A percentile compares a stretch with the other conserved stretches of the same genome.
These are phyloP conservation scores for Ogataea saltuana DNA, from an alignment of 805 yeast species.

Conservation along the genomic window DNA sequence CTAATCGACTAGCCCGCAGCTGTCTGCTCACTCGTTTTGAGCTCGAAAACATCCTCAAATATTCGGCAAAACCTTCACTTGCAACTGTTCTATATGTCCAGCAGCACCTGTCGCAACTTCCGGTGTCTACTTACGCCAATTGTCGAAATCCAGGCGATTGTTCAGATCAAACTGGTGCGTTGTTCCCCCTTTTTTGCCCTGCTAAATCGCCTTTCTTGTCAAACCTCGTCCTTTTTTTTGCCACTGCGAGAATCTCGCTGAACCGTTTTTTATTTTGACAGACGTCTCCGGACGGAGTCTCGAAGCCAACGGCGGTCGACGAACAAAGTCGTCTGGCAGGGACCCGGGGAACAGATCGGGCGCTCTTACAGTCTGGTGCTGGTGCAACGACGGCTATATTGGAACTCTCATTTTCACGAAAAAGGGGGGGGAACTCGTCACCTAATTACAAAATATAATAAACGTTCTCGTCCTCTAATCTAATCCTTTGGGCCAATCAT, in stretches of 20 bases:
- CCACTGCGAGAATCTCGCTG: not conserved
- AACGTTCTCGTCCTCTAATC: no score
- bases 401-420: not conserved
- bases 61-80: conserved; percentile 1
- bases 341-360: no score
- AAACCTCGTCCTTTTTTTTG: not conserved
- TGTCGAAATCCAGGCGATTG: no score
- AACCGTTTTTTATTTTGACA: conserved; percentile 1
- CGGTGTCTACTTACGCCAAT: no score
- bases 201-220: no score
- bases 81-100: not conserved
- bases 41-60: conserved; percentile 19
- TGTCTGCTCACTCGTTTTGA: conserved; percentile 17
- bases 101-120: not conserved
- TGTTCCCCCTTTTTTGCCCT: no score
- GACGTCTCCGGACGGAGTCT: no score
- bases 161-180: not conserved
- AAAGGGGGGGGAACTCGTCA: no score
- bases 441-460: no score
- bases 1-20: conserved; percentile 20
- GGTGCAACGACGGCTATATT: no score
- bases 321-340: no score
- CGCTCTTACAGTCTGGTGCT: no score
- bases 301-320: not conserved
- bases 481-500: conserved; percentile 88